Evolutionary conservation across 495 filamentous ascomycete genomes (phyloP).

Genomic region (Aspergillus indologenus): DNA sequence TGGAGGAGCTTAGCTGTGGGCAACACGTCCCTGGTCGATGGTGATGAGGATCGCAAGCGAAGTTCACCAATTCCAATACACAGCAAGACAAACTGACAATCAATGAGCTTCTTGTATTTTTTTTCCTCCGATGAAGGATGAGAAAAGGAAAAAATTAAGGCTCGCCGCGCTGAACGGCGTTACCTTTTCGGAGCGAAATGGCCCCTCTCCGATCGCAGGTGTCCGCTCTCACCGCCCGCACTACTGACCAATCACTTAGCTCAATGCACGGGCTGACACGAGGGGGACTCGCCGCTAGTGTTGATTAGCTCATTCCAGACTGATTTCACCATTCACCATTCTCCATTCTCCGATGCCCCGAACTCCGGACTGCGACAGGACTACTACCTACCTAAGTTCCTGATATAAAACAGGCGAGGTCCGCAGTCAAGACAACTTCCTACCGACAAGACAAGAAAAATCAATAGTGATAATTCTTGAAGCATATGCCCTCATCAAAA

Average conservation of each 20-base stretch:
- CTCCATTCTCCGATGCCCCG: not conserved
- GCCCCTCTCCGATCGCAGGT: constrained; percentile 9
- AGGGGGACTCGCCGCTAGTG: not conserved
- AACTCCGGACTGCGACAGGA: not conserved
- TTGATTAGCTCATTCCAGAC: not conserved
- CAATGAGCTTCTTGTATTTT: not conserved
- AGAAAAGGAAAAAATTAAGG: constrained; percentile 10
- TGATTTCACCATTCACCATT: not conserved
- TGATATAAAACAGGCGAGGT: too few species aligned
- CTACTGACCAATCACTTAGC: constrained; percentile 3
- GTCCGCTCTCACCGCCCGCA: constrained; percentile 9
- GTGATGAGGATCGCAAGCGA: not conserved
- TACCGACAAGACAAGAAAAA: too few species aligned
- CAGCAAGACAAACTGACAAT: not conserved
- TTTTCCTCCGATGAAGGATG: not conserved
- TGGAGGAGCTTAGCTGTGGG: not conserved
- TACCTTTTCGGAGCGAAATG: not conserved
- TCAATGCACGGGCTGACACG: constrained; percentile 3
- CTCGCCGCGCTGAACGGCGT: constrained; percentile 5
- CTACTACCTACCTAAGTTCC: too few species aligned
- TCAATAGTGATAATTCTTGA: too few species aligned
- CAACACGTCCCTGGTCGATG: not conserved
- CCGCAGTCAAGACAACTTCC: too few species aligned
- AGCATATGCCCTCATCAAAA: not conserved
- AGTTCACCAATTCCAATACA: not conserved